Evolutionary conservation across 2,329 filamentous ascomycete genomes (phyloP).

Genomic region (Neofusicoccum parvum): DNA sequence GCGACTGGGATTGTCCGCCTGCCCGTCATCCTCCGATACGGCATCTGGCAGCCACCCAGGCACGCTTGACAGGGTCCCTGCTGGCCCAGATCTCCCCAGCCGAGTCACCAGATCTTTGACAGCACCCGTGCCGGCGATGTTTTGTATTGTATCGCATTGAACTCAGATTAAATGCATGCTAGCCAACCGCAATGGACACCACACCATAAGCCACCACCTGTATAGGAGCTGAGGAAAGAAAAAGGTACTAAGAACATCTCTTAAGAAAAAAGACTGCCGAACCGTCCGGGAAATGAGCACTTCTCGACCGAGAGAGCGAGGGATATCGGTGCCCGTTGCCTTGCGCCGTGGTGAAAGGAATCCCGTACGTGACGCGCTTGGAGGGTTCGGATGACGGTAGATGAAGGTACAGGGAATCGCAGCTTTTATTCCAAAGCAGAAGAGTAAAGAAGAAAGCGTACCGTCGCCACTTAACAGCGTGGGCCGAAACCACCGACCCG

Average conservation of each 20-base stretch:
- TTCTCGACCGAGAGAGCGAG: constrained; percentile 20
- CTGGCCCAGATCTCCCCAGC: not conserved
- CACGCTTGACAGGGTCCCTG: not conserved
- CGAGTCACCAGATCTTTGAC: not conserved
- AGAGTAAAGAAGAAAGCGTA: constrained; percentile 14
- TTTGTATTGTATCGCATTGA: constrained; percentile 16
- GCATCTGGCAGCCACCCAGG: not conserved
- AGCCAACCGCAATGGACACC: constrained; percentile 20
- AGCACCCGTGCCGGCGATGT: constrained; percentile 1
- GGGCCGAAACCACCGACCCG: constrained; percentile 21
- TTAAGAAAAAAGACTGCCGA: constrained; percentile 21
- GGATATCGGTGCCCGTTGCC: constrained; percentile 20
- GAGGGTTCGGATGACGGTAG: constrained; percentile 21
- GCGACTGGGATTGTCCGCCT: constrained; percentile 7
- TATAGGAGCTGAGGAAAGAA: constrained; percentile 20
- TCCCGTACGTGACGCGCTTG: constrained; percentile 13
- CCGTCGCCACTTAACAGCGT: constrained; percentile 18
- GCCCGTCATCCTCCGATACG: constrained; percentile 8
- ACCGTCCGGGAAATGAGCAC: constrained; percentile 18
- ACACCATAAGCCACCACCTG: constrained; percentile 21
- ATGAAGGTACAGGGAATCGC: constrained; percentile 21
- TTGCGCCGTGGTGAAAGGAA: constrained; percentile 19
- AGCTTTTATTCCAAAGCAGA: constrained; percentile 23
- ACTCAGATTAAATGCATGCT: constrained; percentile 20
- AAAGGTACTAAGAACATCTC: constrained; percentile 19